Percentiles rank a stretch among this genome's conserved stretches.
These are phyloP conservation scores for Phytophthora boehmeriae DNA, from an alignment of 352 stramenopile species.

Conservation along the genomic window DNA sequence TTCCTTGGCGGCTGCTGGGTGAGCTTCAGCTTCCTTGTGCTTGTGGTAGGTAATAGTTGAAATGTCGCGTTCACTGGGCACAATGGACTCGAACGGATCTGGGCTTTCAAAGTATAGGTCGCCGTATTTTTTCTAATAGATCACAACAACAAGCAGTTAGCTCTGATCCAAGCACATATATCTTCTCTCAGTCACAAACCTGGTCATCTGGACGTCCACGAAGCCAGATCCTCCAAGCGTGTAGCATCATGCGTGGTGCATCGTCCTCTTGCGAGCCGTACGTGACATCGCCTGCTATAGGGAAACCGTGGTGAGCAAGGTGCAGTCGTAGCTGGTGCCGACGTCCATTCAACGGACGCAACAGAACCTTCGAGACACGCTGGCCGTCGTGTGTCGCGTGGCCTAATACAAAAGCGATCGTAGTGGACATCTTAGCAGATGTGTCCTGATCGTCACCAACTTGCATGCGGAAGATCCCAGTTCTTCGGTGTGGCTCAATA, in stretches of 20 bases:
- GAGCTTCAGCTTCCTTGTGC: conserved; percentile 20
- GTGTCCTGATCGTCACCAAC: conserved; percentile 48
- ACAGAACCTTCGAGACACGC: conserved; percentile 81
- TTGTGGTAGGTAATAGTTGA: conserved; percentile 68
- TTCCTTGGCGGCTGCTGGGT: conserved; percentile 5
- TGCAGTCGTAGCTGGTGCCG: conserved; percentile 88
- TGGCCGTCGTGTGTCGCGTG: conserved; percentile 58
- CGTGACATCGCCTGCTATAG: conserved; percentile 79
- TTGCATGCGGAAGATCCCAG: conserved; percentile 68
- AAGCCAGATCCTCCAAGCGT: conserved; percentile 85
- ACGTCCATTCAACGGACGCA: conserved; percentile 79
- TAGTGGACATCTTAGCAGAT: conserved; percentile 63
- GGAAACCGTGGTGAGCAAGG: conserved; percentile 71
- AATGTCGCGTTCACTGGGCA: conserved; percentile 54
- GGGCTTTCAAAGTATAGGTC: conserved; percentile 68
- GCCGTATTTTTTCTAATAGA: conserved; percentile 53
- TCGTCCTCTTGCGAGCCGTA: conserved; percentile 67
- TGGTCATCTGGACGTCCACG: conserved; percentile 44
- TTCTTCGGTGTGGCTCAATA: conserved; percentile 53
- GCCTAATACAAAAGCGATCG: conserved; percentile 78
- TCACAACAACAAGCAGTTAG: conserved; percentile 5
- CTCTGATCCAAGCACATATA: background rate
- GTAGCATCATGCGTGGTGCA: conserved; percentile 84
- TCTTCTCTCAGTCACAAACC: conserved; percentile 26
- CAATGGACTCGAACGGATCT: conserved; percentile 72